Percentiles rank a stretch among this genome's conserved stretches.
phyloP scores from a whole-genome alignment of 164 flowering plant genomes.

The Sedum album region DNA sequence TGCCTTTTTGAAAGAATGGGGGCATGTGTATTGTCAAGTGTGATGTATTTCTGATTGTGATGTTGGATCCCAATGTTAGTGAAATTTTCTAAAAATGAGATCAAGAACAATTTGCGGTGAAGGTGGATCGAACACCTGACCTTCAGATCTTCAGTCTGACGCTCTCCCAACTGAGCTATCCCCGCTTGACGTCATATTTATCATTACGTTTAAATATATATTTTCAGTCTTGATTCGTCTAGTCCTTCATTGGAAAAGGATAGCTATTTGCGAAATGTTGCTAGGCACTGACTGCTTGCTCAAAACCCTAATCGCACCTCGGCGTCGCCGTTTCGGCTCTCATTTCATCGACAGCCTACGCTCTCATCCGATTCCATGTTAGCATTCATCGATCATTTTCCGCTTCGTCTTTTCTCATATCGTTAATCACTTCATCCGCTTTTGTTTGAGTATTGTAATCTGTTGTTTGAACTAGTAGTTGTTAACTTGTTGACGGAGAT shows the following conservation, averaged over 20 bases:
- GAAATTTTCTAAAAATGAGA: no score
- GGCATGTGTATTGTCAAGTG: no score
- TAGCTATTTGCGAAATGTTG: not conserved
- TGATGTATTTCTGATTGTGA: no score
- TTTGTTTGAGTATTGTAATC: not conserved
- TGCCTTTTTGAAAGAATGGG: no score
- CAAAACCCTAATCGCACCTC: not conserved
- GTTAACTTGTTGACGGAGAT: not conserved
- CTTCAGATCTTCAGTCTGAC: conserved; percentile 92
- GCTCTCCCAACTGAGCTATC: conserved; percentile 86
- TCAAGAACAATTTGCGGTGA: no score
- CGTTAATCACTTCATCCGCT: not conserved
- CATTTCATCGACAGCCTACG: not conserved
- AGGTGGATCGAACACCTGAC: conserved; percentile 88
- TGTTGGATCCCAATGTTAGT: no score
- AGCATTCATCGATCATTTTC: not conserved
- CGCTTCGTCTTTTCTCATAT: not conserved
- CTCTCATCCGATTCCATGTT: not conserved
- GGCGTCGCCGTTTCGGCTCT: not conserved
- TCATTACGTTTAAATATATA: no score
- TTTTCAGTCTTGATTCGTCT: no score
- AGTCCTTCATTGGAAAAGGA: not conserved
- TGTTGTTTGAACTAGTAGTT: no score
- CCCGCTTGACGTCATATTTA: conserved; percentile 24
- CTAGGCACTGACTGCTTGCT: not conserved